phyloP scores from a whole-genome alignment of 805 yeast species.

The Pichia phayaonensis region DNA sequence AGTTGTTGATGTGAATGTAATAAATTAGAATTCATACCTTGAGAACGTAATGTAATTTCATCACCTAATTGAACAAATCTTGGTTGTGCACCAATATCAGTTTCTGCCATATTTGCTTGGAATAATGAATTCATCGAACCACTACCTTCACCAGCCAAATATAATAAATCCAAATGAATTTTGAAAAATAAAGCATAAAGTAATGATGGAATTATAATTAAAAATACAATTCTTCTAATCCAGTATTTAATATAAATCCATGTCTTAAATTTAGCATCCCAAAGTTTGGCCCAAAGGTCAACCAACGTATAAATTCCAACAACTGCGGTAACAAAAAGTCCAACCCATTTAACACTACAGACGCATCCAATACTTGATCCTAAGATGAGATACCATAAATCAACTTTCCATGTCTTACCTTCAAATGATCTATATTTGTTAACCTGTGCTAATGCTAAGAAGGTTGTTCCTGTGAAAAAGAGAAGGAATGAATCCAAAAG shows the following conservation, averaged over 20 bases:
- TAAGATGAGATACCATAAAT: slow-evolving; percentile 48
- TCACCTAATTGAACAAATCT: slow-evolving; percentile 59
- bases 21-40: slow-evolving; percentile 64
- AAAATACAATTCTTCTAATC: slow-evolving; percentile 55
- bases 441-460: slow-evolving; percentile 49
- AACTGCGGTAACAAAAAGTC: slow-evolving; percentile 72
- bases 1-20: slow-evolving; percentile 82
- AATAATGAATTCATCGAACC: slow-evolving; percentile 83
- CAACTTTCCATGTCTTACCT: slow-evolving; percentile 33
- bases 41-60: slow-evolving; percentile 55
- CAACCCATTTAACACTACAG: slow-evolving; percentile 83
- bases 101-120: slow-evolving; percentile 76
- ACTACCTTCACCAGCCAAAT: slow-evolving; percentile 80
- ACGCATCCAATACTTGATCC: slow-evolving; percentile 77
- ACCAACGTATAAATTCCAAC: slow-evolving; percentile 86
- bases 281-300: slow-evolving; percentile 85
- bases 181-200: slow-evolving; percentile 65
- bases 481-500: slow-evolving; percentile 69
- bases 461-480: slow-evolving; percentile 67
- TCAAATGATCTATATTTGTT: slow-evolving; percentile 40
- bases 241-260: slow-evolving; percentile 51
- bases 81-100: slow-evolving; percentile 59
- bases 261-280: slow-evolving; percentile 55
- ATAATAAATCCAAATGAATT: slow-evolving; percentile 65
- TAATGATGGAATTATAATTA: slow-evolving; percentile 54